These are phyloP conservation scores for Metschnikowia peoriensis DNA, from an alignment of 805 yeast species.

Conservation along the genomic window DNA sequence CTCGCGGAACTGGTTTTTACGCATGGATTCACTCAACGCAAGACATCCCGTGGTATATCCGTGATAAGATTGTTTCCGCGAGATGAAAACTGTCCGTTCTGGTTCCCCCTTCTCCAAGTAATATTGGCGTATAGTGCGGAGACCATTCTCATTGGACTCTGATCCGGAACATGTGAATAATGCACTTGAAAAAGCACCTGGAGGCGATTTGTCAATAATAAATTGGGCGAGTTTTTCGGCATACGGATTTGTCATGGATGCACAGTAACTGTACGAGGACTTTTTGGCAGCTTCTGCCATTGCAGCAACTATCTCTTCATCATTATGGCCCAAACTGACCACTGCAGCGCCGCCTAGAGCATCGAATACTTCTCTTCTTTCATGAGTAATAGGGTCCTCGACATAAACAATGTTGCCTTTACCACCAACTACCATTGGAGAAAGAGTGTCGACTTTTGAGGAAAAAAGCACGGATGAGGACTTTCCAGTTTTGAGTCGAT, in stretches of 20 bases:
- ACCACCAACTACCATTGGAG: slow-evolving; percentile 19
- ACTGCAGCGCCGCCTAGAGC: slow-evolving; percentile 20
- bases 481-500: slow-evolving; percentile 3
- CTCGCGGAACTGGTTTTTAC: slow-evolving; percentile 9
- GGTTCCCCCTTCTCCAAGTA: slow-evolving; percentile 18
- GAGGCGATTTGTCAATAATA: slow-evolving; percentile 17
- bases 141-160: slow-evolving; percentile 19
- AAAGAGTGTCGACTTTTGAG: slow-evolving; percentile 14
- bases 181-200: slow-evolving; percentile 16
- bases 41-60: slow-evolving; percentile 19
- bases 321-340: slow-evolving; percentile 18
- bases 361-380: slow-evolving; percentile 14
- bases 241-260: slow-evolving; percentile 14
- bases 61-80: slow-evolving; percentile 18
- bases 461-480: slow-evolving; percentile 15
- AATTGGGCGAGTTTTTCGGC: slow-evolving; percentile 18
- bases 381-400: slow-evolving; percentile 14
- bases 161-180: slow-evolving; percentile 20
- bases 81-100: slow-evolving; percentile 12
- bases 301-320: slow-evolving; percentile 15
- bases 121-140: slow-evolving; percentile 17
- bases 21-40: slow-evolving; percentile 13
- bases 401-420: slow-evolving; percentile 14
- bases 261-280: slow-evolving; percentile 14
- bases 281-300: slow-evolving; percentile 16